Base-by-base conservation (phyloP, 768 basidiomycete genomes). In the Ramaria sp. region DNA sequence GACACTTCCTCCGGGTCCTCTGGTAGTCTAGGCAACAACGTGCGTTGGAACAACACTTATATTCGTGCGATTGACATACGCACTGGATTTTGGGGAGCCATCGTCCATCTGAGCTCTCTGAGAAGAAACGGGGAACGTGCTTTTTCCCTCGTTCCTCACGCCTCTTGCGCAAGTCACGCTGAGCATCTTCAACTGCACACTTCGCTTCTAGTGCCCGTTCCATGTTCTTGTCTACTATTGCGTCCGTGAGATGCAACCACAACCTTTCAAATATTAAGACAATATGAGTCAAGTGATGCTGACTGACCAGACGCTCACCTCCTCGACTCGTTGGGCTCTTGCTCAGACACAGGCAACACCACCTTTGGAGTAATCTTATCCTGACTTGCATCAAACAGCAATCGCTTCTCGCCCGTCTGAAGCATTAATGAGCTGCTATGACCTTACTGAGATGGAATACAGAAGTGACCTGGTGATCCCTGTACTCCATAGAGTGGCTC, bases 151-250 rank as follows among this genome's bases (percentile, higher is more conserved):
- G 77, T 62, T 86, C 87, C 56, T 94, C 93, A 57, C 86, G 74
- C 65, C 71, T 70, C 63, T 76, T 79, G 37, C 89, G 81, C 53
- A 77, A 67, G 61, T 96, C 92, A 47, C 96, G 76, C 69, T 98
- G 94, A 24, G 82, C 82, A 59, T 95, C 92, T 70, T 99, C 96
- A 0, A 99, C 88, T 12, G 76, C 75, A 2, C 80, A 79, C 74
- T 99, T 99, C 47, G 91, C 89, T 25, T 78, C 78, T 3, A 93
- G 96, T 22, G 96, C 96, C 10, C 80, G 83, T 61, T 94, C 90
- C 91, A 98, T 95, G 66, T 99, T 92, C 63, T 85, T 89, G 30
- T 73, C 73, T 28, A 75, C 65, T 67, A 99, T 97, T 18, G 95
- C 96, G 16, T 75, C 71, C 24, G 96, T 98, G 41, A 99, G 70